Evolutionary conservation across 495 filamentous ascomycete genomes (phyloP).

Genomic region (Cairneyella variabilis): DNA sequence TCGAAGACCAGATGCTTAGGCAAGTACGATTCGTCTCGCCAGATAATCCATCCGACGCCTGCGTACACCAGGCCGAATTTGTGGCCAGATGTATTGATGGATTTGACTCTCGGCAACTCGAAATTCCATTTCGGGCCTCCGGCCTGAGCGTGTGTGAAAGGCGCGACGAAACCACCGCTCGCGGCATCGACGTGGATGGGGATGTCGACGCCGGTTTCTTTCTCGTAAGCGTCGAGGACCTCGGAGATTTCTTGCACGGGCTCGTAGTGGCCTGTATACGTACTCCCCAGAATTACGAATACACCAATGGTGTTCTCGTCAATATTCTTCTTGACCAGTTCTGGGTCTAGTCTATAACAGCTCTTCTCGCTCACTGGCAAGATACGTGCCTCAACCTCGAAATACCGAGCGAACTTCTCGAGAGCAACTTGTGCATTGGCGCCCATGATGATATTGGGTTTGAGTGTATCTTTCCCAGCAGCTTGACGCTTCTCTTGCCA

Average conservation of each 20-base stretch:
- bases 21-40: constrained; percentile 63
- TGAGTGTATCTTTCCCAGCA: constrained; percentile 56
- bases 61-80: constrained; percentile 73
- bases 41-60: constrained; percentile 73
- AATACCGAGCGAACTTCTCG: constrained; percentile 72
- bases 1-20: constrained; percentile 72
- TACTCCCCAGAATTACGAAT: constrained; percentile 70
- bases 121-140: constrained; percentile 67
- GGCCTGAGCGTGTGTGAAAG: constrained; percentile 61
- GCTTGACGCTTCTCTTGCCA: constrained; percentile 65
- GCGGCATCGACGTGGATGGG: constrained; percentile 77
- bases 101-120: constrained; percentile 65
- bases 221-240: constrained; percentile 62
- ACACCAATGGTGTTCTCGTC: constrained; percentile 79
- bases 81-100: constrained; percentile 71
- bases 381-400: constrained; percentile 72
- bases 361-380: constrained; percentile 63
- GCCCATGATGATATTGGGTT: constrained; percentile 76
- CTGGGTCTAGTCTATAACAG: constrained; percentile 58
- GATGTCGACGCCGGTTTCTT: constrained; percentile 60
- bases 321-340: constrained; percentile 59
- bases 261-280: constrained; percentile 76
- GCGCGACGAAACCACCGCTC: constrained; percentile 68
- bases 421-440: constrained; percentile 74
- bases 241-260: constrained; percentile 66